Evolutionary conservation across 352 stramenopile genomes (phyloP), one percentile per base, ranked within the genome.

Genomic region (Phytophthora colocasiae): DNA sequence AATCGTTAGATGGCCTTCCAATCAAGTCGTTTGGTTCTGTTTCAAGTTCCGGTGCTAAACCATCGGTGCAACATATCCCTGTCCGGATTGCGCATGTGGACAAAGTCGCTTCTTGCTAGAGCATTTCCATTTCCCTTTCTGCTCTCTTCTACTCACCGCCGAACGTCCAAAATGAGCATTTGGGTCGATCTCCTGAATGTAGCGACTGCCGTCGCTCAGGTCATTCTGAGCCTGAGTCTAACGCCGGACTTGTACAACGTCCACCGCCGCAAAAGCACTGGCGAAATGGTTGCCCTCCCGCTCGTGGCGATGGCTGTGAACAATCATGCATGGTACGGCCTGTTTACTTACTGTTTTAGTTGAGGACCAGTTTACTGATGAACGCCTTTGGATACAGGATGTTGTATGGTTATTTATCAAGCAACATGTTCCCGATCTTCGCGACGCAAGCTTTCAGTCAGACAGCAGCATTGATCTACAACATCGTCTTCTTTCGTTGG

Each of bases 371-470:
- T 36, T 31, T 54, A 26, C 24, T 63, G 17, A 29, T 36, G 27
- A 31, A 8, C 27, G 27, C 22, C 22, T 12, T 4, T 41, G 40
- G 5, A 34, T 48, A 31, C 61, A 69, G 61, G 61, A 58, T 63
- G 53, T 27, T 63, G 38, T 74, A 77, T 41, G 66, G 64, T 12
- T 71, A 66, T 34, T 50, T 74, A 32, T 29, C 55, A 8, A 49
- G 49, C 59, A 74, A 58, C 34, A 62, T 70, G 29, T 74, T 77
- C 40, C 69, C 65, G 24, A 61, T 77, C 26, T 74, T 77, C 10
- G 43, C 40, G 8, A 66, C 59, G 4, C 62, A 64, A 45, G 38
- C 66, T n/a, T 68, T 77, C 41, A 63, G 53, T 32, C 52, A 66
- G 32, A 11, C 48, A 4, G 53, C 61, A n/a, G 45, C 57, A 4